Base-by-base conservation (phyloP, 2,329 filamentous ascomycete species). In the Colletotrichum somersetense region DNA sequence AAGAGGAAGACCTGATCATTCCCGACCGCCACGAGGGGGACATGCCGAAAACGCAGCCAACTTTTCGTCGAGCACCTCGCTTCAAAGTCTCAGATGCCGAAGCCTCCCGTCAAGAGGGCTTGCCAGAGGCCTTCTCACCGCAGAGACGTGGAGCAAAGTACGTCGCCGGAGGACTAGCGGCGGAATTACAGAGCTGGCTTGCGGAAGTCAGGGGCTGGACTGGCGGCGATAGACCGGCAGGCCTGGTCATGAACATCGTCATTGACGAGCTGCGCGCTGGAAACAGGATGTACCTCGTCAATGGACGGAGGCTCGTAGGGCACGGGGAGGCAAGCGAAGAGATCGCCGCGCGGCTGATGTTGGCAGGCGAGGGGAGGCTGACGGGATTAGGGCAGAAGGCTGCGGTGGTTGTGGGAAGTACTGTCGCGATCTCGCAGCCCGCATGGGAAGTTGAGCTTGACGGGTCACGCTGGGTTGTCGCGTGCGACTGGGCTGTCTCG, bases 121-220 rank as follows among this genome's bases (percentile, higher is more conserved):
- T 20, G 77, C 79, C 3, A 68, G 74, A 11, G 76, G 77, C 20
- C 1, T 82, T 83, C 56, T 82, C 82, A 2, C 82, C 82, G 2
- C 82, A 80, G 68, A 79, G 79, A 1, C 66, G 71, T 5, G 81
- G 81, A 20, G 77, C 73, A 16, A 80, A 76, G 65, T 85, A 83
- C 40, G 30, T 83, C 0, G 62, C 79, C 5, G 79, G 80, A 23
- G 83, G 83, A 0, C 75, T 84, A 30, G 83, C 83, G 1, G 79
- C 82, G 2, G 78, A 79, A 56, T 76, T 85, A 8, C 83, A 85
- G 71, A 79, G 80, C 18, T 83, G 82, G 81, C 76, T 85, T 12
- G 83, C 83, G 0, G 81, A 84, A 30, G 78, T 84, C 33, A 83
- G 80, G 71, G 79, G 79, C 14, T 80, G 78, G 79, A 78, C 80